A percentile compares a stretch with the other conserved stretches of the same genome.
Evolutionary conservation across 768 basidiomycete genomes (phyloP).

Genomic region (Calvatia gigantea): DNA sequence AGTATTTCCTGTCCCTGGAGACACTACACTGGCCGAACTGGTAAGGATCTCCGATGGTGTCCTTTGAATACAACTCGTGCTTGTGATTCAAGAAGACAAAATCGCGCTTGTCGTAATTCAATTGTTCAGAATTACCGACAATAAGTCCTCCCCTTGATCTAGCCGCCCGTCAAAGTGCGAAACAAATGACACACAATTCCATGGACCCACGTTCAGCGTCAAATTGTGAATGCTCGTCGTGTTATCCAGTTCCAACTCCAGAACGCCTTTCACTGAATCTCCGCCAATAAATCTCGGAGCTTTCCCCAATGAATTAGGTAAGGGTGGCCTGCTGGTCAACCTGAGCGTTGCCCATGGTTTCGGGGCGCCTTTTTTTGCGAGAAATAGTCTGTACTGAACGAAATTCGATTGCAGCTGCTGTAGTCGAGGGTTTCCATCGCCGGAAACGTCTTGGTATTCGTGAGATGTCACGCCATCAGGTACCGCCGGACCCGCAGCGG

Average conservation of each 20-base stretch:
- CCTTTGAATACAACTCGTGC: conserved; percentile 25
- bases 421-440: too few relatives aligned
- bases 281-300: conserved; percentile 20
- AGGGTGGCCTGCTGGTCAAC: conserved; percentile 15
- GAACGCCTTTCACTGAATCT: conserved; percentile 14
- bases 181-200: not conserved
- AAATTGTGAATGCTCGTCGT: conserved; percentile 16
- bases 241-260: conserved; percentile 16
- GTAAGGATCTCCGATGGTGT: conserved; percentile 26
- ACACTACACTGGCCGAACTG: not conserved
- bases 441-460: too few relatives aligned
- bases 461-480: not conserved
- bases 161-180: not conserved
- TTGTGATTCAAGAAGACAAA: conserved; percentile 9
- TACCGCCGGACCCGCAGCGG: not conserved
- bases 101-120: not conserved
- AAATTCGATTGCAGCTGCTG: not conserved
- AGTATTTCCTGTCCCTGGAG: conserved; percentile 20
- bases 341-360: conserved; percentile 18
- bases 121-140: not conserved
- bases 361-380: not conserved
- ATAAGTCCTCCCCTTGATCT: conserved; percentile 14
- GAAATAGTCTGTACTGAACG: not conserved
- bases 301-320: conserved; percentile 1
- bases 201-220: conserved; percentile 8